Conservation (phyloP, 306 rosid species). For the Vicia villosa region DNA sequence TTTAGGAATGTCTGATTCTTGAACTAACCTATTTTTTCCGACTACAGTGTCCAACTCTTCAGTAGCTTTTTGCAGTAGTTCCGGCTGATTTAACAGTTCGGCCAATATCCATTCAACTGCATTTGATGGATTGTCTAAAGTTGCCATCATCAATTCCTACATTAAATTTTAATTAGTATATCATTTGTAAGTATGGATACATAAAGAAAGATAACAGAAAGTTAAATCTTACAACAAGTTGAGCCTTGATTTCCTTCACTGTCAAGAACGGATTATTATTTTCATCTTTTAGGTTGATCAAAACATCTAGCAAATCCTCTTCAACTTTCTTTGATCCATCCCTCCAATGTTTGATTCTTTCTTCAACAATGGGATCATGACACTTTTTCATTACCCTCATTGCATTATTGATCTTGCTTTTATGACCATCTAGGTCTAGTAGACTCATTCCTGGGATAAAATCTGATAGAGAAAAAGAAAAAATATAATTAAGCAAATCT, state of each 20-base stretch:
- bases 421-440: slow-evolving; percentile 46
- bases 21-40: slow-evolving; percentile 36
- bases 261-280: slow-evolving; percentile 35
- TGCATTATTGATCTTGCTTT: slow-evolving; percentile 21
- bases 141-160: slow-evolving; percentile 47
- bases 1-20: slow-evolving; percentile 48
- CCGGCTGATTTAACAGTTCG: slow-evolving; percentile 49
- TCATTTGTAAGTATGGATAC: too few species aligned
- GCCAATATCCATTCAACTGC: slow-evolving; percentile 50
- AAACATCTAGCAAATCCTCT: slow-evolving; percentile 51
- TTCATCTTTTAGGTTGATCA: slow-evolving; percentile 38
- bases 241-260: slow-evolving; percentile 45
- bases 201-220: not conserved
- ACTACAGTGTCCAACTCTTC: slow-evolving; percentile 48
- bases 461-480: slow-evolving; percentile 42
- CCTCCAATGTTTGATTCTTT: slow-evolving; percentile 40
- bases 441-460: slow-evolving; percentile 44
- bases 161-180: not conserved
- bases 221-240: slow-evolving; percentile 14
- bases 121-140: slow-evolving; percentile 49
- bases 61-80: slow-evolving; percentile 24
- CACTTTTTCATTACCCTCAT: slow-evolving; percentile 19
- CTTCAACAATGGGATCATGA: slow-evolving; percentile 42
- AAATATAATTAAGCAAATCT: slow-evolving; percentile 16
- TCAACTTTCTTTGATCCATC: slow-evolving; percentile 36